Evolutionary conservation across 2,329 filamentous ascomycete species (phyloP).

Genomic region (Aspergillus bombycis): DNA sequence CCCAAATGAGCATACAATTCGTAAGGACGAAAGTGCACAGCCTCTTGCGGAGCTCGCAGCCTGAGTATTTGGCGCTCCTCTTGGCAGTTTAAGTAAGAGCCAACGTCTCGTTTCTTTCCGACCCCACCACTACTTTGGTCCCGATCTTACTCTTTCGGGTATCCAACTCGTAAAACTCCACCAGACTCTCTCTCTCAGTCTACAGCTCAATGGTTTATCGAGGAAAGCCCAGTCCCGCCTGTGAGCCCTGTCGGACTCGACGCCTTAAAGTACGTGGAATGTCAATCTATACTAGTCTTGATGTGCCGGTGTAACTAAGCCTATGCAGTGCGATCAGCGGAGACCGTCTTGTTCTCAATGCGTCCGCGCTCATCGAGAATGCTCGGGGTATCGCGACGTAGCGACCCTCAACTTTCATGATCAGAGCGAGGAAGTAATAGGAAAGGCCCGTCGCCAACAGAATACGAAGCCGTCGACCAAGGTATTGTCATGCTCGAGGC

Average conservation of each 20-base stretch:
- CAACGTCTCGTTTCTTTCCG: neutral
- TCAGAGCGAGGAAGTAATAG: conserved; percentile 24
- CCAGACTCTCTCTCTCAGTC: neutral
- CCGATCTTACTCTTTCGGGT: neutral
- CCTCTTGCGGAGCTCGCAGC: neutral
- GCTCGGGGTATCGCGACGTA: conserved; percentile 26
- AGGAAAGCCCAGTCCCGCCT: conserved; percentile 19
- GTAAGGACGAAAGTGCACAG: neutral
- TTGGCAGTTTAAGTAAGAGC: neutral
- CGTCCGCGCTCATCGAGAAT: conserved; percentile 19
- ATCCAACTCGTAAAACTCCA: neutral
- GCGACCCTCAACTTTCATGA: conserved; percentile 22
- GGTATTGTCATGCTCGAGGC: neutral
- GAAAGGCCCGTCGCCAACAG: conserved; percentile 12
- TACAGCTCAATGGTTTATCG: conserved; percentile 17
- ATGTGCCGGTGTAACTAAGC: conserved; percentile 1
- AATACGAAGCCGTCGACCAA: no score
- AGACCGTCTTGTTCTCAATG: conserved; percentile 27
- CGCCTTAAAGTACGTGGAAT: conserved; percentile 15
- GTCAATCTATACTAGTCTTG: no score
- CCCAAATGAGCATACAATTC: neutral
- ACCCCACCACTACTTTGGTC: neutral
- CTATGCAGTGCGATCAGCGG: conserved; percentile 25
- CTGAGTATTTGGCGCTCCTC: neutral
- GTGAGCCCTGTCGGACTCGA: conserved; percentile 17